Evolutionary conservation across 73 alveolate species (phyloP).

Genomic region (Paraurostyla sp.): DNA sequence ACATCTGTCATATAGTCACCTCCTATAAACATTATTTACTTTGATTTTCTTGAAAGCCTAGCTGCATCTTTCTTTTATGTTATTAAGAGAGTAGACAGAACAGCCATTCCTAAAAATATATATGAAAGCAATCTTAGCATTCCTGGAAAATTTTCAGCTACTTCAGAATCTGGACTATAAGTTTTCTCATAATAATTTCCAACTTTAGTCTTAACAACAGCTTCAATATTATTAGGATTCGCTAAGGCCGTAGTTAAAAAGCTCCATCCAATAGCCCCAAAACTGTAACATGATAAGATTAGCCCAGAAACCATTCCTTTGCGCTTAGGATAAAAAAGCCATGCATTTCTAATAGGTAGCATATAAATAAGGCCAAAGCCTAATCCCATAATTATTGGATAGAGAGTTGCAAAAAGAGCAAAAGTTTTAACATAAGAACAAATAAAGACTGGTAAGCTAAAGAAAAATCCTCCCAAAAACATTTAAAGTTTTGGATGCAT

Average conservation of each 20-base stretch:
- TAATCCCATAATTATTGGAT: background rate
- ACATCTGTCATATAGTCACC: too few relatives aligned
- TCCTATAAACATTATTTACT: too few relatives aligned
- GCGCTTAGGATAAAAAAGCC: conserved; percentile 35
- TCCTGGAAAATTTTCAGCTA: too few relatives aligned
- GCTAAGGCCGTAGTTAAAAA: background rate
- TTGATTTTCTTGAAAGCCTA: too few relatives aligned
- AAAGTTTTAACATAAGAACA: background rate
- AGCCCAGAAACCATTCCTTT: conserved; percentile 57
- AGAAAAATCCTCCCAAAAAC: too few relatives aligned
- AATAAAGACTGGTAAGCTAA: background rate
- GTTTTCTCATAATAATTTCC: too few relatives aligned
- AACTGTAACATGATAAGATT: conserved; percentile 18
- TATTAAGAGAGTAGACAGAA: too few relatives aligned
- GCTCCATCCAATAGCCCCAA: conserved; percentile 35
- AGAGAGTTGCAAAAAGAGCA: background rate
- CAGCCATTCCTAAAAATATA: too few relatives aligned
- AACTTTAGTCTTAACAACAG: background rate
- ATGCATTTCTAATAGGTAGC: conserved; percentile 36
- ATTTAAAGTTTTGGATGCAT: too few relatives aligned
- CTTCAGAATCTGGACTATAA: too few relatives aligned
- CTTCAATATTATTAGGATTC: background rate
- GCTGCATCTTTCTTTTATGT: too few relatives aligned
- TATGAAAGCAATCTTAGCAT: too few relatives aligned
- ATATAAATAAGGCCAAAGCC: conserved; percentile 45